phyloP scores from a whole-genome alignment of 1,284 basidiomycete genomes.

The Wallemia mellicola region DNA sequence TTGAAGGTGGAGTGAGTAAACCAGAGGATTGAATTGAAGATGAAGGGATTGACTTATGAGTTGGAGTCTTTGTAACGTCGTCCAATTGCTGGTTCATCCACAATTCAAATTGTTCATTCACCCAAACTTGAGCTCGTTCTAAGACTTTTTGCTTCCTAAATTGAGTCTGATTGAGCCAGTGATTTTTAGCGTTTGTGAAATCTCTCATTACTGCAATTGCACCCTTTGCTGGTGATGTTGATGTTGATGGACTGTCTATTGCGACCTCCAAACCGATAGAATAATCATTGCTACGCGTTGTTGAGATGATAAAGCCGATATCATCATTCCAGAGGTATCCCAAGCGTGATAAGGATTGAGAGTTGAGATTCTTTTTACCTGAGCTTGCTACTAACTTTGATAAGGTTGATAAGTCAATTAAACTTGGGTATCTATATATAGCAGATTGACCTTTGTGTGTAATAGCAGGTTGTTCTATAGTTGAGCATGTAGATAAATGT shows the following conservation, averaged over 20 bases:
- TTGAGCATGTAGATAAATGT: not conserved
- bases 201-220: not conserved
- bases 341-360: not conserved
- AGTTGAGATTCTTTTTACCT: not conserved
- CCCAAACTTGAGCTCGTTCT: not conserved
- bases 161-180: not conserved
- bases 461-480: not conserved
- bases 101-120: not conserved
- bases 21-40: not conserved
- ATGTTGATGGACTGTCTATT: not conserved
- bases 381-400: not conserved
- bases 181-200: not conserved
- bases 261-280: not conserved
- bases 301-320: not conserved
- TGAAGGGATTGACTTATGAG: not conserved
- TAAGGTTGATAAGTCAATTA: not conserved
- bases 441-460: not conserved
- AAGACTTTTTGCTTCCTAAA: not conserved
- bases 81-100: not conserved
- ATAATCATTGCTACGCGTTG: not conserved
- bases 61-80: not conserved
- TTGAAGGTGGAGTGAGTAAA: not conserved
- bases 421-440: not conserved
- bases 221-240: not conserved
- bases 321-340: not conserved